phyloP scores from a whole-genome alignment of 2,329 filamentous ascomycete species.

The Periglandula ipomoeae region DNA sequence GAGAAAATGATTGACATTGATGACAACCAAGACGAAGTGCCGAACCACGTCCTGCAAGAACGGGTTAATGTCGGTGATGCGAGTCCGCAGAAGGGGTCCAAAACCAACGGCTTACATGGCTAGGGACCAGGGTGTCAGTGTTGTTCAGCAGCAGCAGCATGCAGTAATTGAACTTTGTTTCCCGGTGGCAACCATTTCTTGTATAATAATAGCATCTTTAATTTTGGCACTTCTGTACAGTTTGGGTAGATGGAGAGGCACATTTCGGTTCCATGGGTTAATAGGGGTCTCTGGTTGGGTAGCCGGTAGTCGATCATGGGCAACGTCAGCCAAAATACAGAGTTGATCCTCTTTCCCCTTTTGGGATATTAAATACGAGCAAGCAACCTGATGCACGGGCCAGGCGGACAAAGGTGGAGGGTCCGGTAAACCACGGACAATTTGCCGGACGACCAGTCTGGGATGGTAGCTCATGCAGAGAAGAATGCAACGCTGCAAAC shows the following conservation, averaged over 20 bases:
- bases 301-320: neutral
- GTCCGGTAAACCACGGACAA: neutral
- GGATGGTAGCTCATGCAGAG: neutral
- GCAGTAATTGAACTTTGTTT: neutral
- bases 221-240: neutral
- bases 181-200: neutral
- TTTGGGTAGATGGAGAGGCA: neutral
- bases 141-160: neutral
- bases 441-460: neutral
- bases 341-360: neutral
- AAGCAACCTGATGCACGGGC: neutral
- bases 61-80: conserved; percentile 22
- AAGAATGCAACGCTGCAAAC: neutral
- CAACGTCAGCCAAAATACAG: neutral
- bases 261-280: neutral
- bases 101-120: conserved; percentile 23
- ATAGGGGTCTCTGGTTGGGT: neutral
- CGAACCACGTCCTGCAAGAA: conserved; percentile 24
- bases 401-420: neutral
- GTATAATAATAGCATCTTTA: neutral
- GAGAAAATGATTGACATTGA: conserved; percentile 60
- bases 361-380: neutral
- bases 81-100: conserved; percentile 23
- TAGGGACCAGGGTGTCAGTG: too few species aligned
- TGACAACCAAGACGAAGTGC: conserved; percentile 17